These are phyloP conservation scores for Apium graveolens DNA, from an alignment of 129 eudicot genomes.

Conservation along the genomic window DNA sequence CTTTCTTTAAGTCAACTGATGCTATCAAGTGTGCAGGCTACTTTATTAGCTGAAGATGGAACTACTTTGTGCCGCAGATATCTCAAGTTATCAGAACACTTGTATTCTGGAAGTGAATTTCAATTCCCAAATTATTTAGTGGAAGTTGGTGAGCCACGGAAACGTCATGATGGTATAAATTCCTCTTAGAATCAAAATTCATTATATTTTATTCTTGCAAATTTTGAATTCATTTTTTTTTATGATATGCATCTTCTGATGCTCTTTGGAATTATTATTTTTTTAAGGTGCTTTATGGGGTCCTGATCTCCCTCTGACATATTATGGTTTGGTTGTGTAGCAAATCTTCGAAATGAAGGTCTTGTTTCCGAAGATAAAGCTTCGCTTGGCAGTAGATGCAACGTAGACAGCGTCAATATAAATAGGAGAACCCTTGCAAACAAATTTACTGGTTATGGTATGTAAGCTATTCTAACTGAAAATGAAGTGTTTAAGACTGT, in stretches of 20 bases:
- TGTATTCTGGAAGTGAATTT: conserved; percentile 36
- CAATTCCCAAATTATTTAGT: conserved; percentile 42
- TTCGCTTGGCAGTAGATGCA: conserved; percentile 12
- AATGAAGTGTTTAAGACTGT: not conserved
- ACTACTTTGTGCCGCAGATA: conserved; percentile 33
- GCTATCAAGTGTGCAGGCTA: conserved; percentile 25
- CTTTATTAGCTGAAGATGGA: conserved; percentile 54
- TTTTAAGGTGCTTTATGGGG: conserved; percentile 14
- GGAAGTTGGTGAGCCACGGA: conserved; percentile 47
- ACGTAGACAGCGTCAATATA: conserved; percentile 18
- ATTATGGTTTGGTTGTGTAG: conserved; percentile 27
- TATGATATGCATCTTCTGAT: not conserved
- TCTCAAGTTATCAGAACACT: conserved; percentile 39
- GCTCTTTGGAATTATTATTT: not conserved
- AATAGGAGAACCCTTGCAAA: conserved; percentile 21
- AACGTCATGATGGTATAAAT: conserved; percentile 26
- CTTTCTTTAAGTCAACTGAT: conserved; percentile 4
- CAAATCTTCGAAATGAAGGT: conserved; percentile 18
- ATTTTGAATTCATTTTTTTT: not conserved
- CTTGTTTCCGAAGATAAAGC: conserved; percentile 21
- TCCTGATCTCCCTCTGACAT: conserved; percentile 4
- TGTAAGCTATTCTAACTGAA: conserved; percentile 5
- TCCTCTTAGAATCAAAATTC: not conserved
- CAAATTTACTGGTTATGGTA: conserved; percentile 31
- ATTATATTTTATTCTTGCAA: not conserved